Conservation (phyloP, 306 rosid genomes). For the Prunus kanzakura region DNA sequence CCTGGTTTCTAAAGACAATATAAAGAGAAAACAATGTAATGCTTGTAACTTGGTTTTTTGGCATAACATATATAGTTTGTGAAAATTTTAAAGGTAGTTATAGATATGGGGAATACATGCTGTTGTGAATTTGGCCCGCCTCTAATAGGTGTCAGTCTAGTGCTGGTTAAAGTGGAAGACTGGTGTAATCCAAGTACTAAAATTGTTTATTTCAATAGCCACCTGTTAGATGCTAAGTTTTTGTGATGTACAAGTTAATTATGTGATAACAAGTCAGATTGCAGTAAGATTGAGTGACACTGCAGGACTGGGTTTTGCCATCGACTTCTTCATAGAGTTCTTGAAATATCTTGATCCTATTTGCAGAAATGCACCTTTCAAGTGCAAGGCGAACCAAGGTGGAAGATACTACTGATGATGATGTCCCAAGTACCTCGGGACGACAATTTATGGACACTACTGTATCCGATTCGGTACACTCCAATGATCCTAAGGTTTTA, state of each 20-base stretch:
- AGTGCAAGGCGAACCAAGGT: conserved; percentile 71
- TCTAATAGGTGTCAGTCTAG: neutral
- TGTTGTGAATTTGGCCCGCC: neutral
- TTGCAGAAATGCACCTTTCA: conserved; percentile 85
- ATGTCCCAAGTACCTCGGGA: conserved; percentile 93
- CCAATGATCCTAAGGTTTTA: conserved; percentile 63
- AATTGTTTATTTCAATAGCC: neutral
- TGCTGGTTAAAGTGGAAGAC: neutral
- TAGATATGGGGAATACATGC: neutral
- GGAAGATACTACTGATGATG: conserved; percentile 85
- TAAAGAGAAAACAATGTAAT: neutral
- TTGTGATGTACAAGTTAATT: neutral
- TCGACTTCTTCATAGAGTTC: neutral
- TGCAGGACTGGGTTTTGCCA: neutral
- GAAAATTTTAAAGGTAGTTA: neutral
- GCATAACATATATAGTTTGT: neutral
- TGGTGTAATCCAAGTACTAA: neutral
- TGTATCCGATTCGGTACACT: conserved; percentile 42
- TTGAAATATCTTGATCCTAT: conserved; percentile 16
- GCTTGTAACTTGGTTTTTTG: neutral
- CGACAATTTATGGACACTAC: conserved; percentile 68
- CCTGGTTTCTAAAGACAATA: neutral
- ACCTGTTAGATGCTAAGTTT: neutral
- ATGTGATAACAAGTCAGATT: neutral
- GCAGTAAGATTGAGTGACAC: neutral